Conservation (phyloP, 768 basidiomycete genomes). For the Pisolithus albus region DNA sequence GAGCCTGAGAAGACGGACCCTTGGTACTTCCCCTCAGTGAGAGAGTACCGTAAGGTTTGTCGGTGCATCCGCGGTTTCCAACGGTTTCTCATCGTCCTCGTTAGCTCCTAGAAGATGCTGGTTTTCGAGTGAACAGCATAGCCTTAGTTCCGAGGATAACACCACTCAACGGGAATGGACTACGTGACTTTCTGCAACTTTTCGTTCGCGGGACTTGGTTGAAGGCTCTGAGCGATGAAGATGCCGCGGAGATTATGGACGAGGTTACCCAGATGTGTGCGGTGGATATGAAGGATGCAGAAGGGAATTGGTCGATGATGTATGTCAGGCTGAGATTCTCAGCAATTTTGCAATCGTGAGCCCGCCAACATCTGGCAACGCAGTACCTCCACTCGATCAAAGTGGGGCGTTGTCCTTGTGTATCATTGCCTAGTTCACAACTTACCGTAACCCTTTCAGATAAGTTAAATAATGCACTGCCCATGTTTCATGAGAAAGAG, state of each 20-base stretch:
- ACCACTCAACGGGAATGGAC: constrained; percentile 39
- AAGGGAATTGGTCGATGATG: constrained; percentile 64
- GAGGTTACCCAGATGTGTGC: constrained; percentile 53
- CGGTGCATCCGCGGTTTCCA: neutral
- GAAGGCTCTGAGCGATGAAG: constrained; percentile 40
- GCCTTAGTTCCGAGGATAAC: constrained; percentile 51
- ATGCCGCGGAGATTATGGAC: constrained; percentile 53
- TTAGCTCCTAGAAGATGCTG: constrained; percentile 49
- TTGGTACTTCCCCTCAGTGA: constrained; percentile 76
- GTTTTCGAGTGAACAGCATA: constrained; percentile 51
- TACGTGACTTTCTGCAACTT: constrained; percentile 61
- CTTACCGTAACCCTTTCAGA: neutral
- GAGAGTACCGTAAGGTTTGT: constrained; percentile 55
- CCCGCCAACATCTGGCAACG: neutral
- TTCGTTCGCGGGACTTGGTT: constrained; percentile 63
- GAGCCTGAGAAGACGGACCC: constrained; percentile 62
- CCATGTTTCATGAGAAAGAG: neutral
- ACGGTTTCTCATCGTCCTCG: neutral
- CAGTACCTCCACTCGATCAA: neutral
- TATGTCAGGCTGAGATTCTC: constrained; percentile 64
- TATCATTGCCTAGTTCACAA: neutral
- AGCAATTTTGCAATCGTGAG: constrained; percentile 36
- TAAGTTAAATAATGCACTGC: neutral
- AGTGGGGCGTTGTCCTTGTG: too few relatives aligned
- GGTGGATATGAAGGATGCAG: constrained; percentile 50